Evolutionary conservation across 2,329 filamentous ascomycete species (phyloP).

Genomic region (Botrytis fabae): DNA sequence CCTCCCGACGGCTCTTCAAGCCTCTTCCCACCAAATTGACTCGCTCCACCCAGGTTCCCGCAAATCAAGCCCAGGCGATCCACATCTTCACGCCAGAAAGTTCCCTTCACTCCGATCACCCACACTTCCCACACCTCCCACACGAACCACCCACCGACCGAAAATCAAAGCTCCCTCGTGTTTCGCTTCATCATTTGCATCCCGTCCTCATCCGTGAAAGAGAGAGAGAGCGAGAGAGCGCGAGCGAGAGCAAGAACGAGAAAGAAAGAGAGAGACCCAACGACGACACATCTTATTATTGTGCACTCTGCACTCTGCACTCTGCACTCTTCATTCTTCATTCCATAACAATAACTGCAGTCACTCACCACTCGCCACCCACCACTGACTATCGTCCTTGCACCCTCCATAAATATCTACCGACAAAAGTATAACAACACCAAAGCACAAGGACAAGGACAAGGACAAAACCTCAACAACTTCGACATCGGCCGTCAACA

Average conservation of each 20-base stretch:
- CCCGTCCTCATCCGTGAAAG: constrained; percentile 9
- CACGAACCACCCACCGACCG: constrained; percentile 7
- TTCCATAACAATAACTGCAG: no score
- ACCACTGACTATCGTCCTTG: background rate
- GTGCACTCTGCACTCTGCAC: background rate
- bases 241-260: background rate
- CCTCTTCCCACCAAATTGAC: background rate
- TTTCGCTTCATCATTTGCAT: constrained; percentile 6
- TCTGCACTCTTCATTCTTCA: background rate
- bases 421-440: background rate
- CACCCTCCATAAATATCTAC: background rate
- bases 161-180: background rate
- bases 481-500: background rate
- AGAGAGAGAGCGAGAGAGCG: background rate
- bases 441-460: background rate
- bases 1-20: background rate
- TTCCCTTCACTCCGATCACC: constrained; percentile 3
- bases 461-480: background rate
- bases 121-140: background rate
- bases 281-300: background rate
- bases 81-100: background rate
- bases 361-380: background rate
- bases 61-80: background rate
- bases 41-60: background rate
- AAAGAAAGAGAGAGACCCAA: background rate